Percentiles rank a stretch among this genome's conserved stretches.
Evolutionary conservation across 2,329 filamentous ascomycete genomes (phyloP).

Genomic region (Trichoderma sp.): DNA sequence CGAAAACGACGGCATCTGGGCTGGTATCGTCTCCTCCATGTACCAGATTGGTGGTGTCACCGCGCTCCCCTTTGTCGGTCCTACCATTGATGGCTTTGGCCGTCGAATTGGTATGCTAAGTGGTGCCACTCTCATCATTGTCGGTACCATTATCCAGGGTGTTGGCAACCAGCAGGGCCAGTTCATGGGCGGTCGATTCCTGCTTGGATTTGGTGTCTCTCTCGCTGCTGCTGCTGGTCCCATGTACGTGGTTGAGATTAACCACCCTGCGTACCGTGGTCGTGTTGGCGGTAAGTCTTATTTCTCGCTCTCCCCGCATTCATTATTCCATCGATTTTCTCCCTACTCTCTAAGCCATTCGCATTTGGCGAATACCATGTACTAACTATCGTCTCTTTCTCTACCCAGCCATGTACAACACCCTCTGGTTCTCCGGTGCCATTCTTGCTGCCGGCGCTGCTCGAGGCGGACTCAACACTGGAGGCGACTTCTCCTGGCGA

Average conservation of each 20-base stretch:
- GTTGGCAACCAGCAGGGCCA: constrained; percentile 44
- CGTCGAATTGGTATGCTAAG: constrained; percentile 53
- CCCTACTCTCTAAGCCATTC: neutral
- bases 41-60: constrained; percentile 56
- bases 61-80: constrained; percentile 54
- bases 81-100: constrained; percentile 53
- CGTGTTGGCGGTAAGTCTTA: constrained; percentile 41
- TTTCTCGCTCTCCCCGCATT: neutral
- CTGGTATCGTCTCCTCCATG: constrained; percentile 56
- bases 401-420: constrained; percentile 44
- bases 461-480: constrained; percentile 47
- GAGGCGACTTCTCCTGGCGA: constrained; percentile 36
- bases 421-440: constrained; percentile 51
- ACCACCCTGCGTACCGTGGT: constrained; percentile 52
- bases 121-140: constrained; percentile 49
- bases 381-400: neutral
- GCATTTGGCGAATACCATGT: neutral
- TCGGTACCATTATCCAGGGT: constrained; percentile 54
- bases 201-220: constrained; percentile 58
- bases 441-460: constrained; percentile 56
- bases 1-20: constrained; percentile 50
- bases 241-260: constrained; percentile 51
- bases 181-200: constrained; percentile 61
- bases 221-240: constrained; percentile 41
- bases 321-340: neutral